Evolutionary conservation across 1,284 basidiomycete species (phyloP).

Genomic region (Cystobasidiaceae sp.): DNA sequence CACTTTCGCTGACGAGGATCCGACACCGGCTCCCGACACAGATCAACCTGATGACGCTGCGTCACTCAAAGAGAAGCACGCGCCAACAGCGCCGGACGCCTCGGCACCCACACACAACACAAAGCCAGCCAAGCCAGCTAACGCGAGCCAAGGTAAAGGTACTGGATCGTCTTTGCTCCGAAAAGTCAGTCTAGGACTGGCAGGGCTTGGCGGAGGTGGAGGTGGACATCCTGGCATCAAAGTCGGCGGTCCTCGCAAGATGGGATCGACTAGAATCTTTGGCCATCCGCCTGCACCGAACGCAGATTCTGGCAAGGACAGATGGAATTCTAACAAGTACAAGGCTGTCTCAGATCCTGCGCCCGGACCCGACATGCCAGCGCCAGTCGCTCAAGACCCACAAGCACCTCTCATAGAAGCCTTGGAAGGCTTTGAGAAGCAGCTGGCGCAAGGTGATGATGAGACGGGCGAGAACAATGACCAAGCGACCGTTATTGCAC

Average conservation of each 20-base stretch:
- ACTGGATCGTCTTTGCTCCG: slow-evolving; percentile 15
- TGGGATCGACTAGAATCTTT: slow-evolving; percentile 8
- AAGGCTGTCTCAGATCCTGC: background rate
- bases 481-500: background rate
- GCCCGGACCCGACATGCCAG: background rate
- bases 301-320: background rate
- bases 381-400: background rate
- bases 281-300: background rate
- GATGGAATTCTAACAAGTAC: slow-evolving; percentile 8
- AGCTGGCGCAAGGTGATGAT: background rate
- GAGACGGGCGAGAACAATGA: slow-evolving; percentile 4
- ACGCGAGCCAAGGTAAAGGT: background rate
- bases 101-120: background rate
- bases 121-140: background rate
- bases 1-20: background rate
- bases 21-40: slow-evolving; percentile 12
- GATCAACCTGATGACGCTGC: background rate
- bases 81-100: background rate
- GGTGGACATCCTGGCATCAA: background rate
- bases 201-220: background rate
- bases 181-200: slow-evolving; percentile 18
- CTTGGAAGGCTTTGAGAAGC: slow-evolving; percentile 16
- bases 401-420: slow-evolving; percentile 15
- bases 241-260: slow-evolving; percentile 24
- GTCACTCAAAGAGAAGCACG: background rate